A percentile compares a stretch with the other conserved stretches of the same genome.
Conservation (phyloP, 495 filamentous ascomycete genomes). For the Penicilliopsis zonata region DNA sequence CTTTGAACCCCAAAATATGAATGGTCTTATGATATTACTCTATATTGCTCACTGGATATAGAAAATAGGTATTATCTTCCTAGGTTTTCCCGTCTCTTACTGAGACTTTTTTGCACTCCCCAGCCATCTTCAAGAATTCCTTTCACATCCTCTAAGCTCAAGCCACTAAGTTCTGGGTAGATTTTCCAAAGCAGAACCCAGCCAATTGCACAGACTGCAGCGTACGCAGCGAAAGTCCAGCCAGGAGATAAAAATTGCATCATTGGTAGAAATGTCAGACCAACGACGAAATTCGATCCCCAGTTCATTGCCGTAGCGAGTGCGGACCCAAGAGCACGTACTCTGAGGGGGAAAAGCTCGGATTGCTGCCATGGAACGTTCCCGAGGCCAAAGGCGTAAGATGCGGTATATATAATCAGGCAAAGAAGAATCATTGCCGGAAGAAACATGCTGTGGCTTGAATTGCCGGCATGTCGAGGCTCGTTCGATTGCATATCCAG, state of each 20-base stretch:
- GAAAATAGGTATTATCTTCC: too few relatives aligned
- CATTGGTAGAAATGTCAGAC: slow-evolving; percentile 75
- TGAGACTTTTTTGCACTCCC: slow-evolving; percentile 45
- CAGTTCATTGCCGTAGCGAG: slow-evolving; percentile 85
- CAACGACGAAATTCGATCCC: slow-evolving; percentile 79
- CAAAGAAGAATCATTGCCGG: slow-evolving; percentile 50
- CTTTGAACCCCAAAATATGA: not conserved
- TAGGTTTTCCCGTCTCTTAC: slow-evolving; percentile 2
- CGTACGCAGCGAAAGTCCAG: slow-evolving; percentile 73
- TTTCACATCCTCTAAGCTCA: slow-evolving; percentile 73
- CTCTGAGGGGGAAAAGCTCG: slow-evolving; percentile 77
- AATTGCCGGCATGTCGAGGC: slow-evolving; percentile 2
- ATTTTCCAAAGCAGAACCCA: slow-evolving; percentile 56
- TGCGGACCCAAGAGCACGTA: slow-evolving; percentile 69
- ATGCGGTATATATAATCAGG: slow-evolving; percentile 72
- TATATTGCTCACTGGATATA: too few relatives aligned
- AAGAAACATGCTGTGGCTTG: slow-evolving; percentile 5
- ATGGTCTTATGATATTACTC: not conserved
- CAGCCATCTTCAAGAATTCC: slow-evolving; percentile 60
- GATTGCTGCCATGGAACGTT: slow-evolving; percentile 91
- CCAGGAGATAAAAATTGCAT: slow-evolving; percentile 64
- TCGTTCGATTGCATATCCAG: slow-evolving; percentile 7
- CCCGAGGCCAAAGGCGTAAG: slow-evolving; percentile 79
- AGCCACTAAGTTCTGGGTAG: slow-evolving; percentile 76
- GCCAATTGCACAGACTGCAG: slow-evolving; percentile 51